Conservation (phyloP, 202 grass and related monocot genomes). For the Brachypodium distachyon region DNA sequence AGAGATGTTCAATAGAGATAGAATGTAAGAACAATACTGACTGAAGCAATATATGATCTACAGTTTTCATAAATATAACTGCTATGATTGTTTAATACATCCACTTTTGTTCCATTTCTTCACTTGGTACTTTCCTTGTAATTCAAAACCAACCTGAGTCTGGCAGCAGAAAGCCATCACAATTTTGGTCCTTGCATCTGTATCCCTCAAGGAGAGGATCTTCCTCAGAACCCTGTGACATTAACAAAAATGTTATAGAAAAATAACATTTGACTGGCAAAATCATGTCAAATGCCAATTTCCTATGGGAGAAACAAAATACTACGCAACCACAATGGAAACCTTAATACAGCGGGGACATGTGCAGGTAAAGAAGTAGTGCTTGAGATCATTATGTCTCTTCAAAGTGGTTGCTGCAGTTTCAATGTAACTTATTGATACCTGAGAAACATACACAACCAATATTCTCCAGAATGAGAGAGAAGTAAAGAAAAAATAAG, state of each 20-base stretch:
- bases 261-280: neutral
- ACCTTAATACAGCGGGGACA: constrained; percentile 76
- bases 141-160: constrained; percentile 39
- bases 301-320: constrained; percentile 5
- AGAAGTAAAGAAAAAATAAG: constrained; percentile 9
- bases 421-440: constrained; percentile 95
- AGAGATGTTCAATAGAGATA: constrained; percentile 14
- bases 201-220: constrained; percentile 63
- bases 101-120: neutral
- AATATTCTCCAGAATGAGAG: constrained; percentile 7
- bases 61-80: neutral
- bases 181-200: constrained; percentile 63
- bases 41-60: neutral
- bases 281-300: neutral
- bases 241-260: constrained; percentile 6
- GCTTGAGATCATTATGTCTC: constrained; percentile 67
- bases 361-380: constrained; percentile 80
- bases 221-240: constrained; percentile 42
- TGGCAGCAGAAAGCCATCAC: constrained; percentile 52
- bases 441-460: constrained; percentile 20
- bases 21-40: neutral
- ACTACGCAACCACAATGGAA: neutral
- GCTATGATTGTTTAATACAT: neutral
- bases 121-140: neutral
- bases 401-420: constrained; percentile 66